Percentiles rank a stretch among this genome's conserved stretches.
These are phyloP conservation scores for Selaginella moellendorffii DNA, from an alignment of 75 land plant species.

Conservation along the genomic window DNA sequence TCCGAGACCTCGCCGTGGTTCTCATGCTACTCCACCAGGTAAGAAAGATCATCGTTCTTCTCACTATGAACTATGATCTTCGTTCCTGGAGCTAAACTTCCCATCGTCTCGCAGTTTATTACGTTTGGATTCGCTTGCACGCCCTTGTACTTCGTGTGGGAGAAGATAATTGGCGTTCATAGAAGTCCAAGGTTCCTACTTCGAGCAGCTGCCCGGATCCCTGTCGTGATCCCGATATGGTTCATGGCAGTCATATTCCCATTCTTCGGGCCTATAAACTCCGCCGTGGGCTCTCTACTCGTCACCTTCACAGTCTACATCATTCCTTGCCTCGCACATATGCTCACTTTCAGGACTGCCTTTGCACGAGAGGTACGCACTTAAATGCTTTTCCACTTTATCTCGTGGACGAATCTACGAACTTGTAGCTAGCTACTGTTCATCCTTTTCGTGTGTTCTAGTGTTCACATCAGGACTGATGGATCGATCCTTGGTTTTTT, in stretches of 20 bases:
- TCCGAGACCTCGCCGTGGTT: constrained; percentile 43
- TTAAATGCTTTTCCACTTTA: background rate
- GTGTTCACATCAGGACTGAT: too few species aligned
- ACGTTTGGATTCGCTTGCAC: constrained; percentile 80
- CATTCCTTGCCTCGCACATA: constrained; percentile 65
- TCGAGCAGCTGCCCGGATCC: constrained; percentile 34
- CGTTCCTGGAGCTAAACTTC: background rate
- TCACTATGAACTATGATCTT: background rate
- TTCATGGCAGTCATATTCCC: constrained; percentile 80
- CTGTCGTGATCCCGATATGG: constrained; percentile 78
- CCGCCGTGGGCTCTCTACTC: constrained; percentile 69
- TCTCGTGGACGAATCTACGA: background rate
- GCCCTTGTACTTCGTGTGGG: constrained; percentile 75
- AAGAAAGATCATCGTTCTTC: background rate
- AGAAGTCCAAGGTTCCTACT: constrained; percentile 29
- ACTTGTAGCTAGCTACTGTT: background rate
- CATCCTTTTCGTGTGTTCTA: too few species aligned
- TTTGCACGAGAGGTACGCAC: constrained; percentile 43
- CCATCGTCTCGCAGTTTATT: constrained; percentile 30
- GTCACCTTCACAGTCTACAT: constrained; percentile 89
- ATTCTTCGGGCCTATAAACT: constrained; percentile 86
- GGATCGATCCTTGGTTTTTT: too few species aligned
- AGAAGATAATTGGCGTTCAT: constrained; percentile 66
- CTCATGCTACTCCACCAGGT: constrained; percentile 81
- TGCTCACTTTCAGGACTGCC: constrained; percentile 53